Evolutionary conservation across 495 filamentous ascomycete genomes (phyloP).

Genomic region (Penicillium antarcticum): DNA sequence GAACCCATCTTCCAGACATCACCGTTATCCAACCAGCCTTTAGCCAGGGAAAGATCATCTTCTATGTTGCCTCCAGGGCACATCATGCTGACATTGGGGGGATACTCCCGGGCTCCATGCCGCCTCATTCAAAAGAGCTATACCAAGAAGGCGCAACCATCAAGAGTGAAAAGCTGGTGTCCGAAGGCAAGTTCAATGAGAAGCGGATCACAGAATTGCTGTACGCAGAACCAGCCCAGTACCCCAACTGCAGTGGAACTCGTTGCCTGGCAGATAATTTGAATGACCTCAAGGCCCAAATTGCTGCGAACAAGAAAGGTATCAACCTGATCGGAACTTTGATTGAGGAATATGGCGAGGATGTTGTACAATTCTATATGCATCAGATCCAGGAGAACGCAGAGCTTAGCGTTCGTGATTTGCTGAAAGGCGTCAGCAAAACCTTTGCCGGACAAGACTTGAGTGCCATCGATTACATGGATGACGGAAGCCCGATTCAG

Average conservation of each 20-base stretch:
- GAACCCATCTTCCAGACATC: slow-evolving; percentile 85
- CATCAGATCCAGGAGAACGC: slow-evolving; percentile 87
- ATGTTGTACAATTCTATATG: slow-evolving; percentile 93
- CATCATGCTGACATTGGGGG: slow-evolving; percentile 95
- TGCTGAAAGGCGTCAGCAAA: slow-evolving; percentile 71
- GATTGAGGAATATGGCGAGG: slow-evolving; percentile 86
- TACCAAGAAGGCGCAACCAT: slow-evolving; percentile 92
- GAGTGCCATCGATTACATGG: slow-evolving; percentile 87
- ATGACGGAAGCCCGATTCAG: slow-evolving; percentile 85
- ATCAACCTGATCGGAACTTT: slow-evolving; percentile 80
- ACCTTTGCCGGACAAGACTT: slow-evolving; percentile 71
- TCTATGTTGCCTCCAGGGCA: slow-evolving; percentile 87
- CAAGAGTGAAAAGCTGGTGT: slow-evolving; percentile 89
- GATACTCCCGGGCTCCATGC: slow-evolving; percentile 93
- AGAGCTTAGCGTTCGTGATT: slow-evolving; percentile 71
- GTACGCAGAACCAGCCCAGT: slow-evolving; percentile 76
- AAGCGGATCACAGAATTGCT: slow-evolving; percentile 76
- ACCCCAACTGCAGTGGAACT: slow-evolving; percentile 84
- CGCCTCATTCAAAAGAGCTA: slow-evolving; percentile 84
- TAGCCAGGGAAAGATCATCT: slow-evolving; percentile 63
- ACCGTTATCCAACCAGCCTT: slow-evolving; percentile 88
- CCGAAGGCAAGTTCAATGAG: slow-evolving; percentile 85
- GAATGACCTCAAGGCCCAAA: slow-evolving; percentile 91
- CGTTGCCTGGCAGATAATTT: slow-evolving; percentile 87
- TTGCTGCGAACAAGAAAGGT: slow-evolving; percentile 93